Conservation (phyloP, 73 alveolate species). For the Paramecium octaurelia region DNA sequence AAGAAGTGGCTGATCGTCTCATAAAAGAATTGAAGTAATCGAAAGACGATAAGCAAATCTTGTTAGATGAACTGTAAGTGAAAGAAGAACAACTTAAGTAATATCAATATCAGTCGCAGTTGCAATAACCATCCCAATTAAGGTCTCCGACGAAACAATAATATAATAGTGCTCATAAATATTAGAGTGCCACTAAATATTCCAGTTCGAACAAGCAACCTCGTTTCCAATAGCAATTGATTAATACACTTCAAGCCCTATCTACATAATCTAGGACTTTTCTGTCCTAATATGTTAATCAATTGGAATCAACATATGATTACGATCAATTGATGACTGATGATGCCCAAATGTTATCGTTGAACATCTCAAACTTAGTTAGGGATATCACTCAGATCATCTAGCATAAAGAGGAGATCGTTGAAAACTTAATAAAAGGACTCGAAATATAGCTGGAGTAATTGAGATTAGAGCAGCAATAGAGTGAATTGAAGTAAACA, state of each 20-base stretch:
- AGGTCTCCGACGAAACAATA: not conserved
- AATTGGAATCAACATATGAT: not conserved
- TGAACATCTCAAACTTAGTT: not conserved
- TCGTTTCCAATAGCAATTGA: not conserved
- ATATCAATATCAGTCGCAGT: not conserved
- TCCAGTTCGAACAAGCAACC: not conserved
- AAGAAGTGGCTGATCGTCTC: not conserved
- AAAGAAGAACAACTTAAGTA: not conserved
- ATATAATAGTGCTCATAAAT: not conserved
- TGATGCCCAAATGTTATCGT: not conserved
- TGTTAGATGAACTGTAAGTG: not conserved
- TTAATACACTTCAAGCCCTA: not conserved
- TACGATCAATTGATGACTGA: not conserved
- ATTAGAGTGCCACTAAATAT: slow-evolving; percentile 8
- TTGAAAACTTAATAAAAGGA: not conserved
- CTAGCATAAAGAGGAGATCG: not conserved
- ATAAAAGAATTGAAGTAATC: slow-evolving; percentile 17
- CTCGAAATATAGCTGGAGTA: not conserved
- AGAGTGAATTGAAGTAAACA: not conserved
- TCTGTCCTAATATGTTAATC: not conserved
- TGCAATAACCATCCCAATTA: not conserved
- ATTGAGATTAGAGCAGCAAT: not conserved
- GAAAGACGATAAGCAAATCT: slow-evolving; percentile 28
- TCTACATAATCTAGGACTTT: not conserved
- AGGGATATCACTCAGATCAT: not conserved